A percentile compares a stretch with the other conserved stretches of the same genome.
phyloP scores from a whole-genome alignment of 1,284 basidiomycete species.

The Leccinum idahoense region DNA sequence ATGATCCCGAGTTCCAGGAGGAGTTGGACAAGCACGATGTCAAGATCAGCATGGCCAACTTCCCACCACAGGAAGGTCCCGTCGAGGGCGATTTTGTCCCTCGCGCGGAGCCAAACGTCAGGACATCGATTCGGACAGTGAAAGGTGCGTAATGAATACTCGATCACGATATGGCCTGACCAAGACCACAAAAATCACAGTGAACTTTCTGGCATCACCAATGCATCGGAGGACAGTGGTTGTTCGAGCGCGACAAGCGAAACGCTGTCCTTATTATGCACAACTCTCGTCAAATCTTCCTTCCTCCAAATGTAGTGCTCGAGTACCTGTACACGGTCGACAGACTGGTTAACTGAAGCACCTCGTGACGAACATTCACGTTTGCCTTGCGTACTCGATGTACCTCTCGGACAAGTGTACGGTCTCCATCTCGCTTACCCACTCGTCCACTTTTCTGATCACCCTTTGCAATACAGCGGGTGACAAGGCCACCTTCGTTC shows the following conservation, averaged over 20 bases:
- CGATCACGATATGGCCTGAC: not conserved
- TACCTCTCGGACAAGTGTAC: constrained; percentile 28
- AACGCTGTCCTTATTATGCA: constrained; percentile 22
- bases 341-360: constrained; percentile 14
- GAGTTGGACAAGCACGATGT: constrained; percentile 14
- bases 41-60: constrained; percentile 17
- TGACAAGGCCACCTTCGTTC: constrained; percentile 17
- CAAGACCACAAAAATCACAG: constrained; percentile 2
- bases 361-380: constrained; percentile 18
- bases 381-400: constrained; percentile 21
- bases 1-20: constrained; percentile 21
- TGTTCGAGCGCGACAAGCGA: constrained; percentile 15
- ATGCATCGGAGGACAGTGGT: constrained; percentile 10
- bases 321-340: constrained; percentile 18
- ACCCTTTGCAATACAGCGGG: constrained; percentile 4
- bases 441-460: not conserved
- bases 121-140: constrained; percentile 4
- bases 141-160: constrained; percentile 8
- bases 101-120: constrained; percentile 10
- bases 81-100: constrained; percentile 17
- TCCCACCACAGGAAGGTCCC: constrained; percentile 12
- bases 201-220: constrained; percentile 5
- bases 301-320: constrained; percentile 16
- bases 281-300: constrained; percentile 18
- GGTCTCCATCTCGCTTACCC: not conserved